Evolutionary conservation across 2,329 filamentous ascomycete species (phyloP).

Genomic region (Colletotrichum orchidophilum): DNA sequence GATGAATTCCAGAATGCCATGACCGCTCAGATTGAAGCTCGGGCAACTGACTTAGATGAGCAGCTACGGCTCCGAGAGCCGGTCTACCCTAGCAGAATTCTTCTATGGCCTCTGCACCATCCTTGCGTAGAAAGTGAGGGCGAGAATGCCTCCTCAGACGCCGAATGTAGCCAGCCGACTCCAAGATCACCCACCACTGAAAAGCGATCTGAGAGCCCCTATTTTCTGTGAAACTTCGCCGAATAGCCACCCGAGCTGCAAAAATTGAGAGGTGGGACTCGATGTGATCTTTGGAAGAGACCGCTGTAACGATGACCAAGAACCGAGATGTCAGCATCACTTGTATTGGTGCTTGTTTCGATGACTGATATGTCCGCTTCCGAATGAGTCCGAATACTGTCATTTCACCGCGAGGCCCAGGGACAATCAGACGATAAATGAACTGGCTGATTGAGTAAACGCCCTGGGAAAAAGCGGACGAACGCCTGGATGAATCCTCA

Average conservation of each 20-base stretch:
- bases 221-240: neutral
- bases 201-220: neutral
- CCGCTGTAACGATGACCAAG: neutral
- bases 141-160: neutral
- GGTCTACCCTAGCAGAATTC: neutral
- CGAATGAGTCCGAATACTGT: neutral
- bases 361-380: too few species aligned
- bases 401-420: neutral
- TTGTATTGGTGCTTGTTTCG: too few species aligned
- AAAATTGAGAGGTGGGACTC: neutral
- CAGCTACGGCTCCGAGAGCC: neutral
- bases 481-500: neutral
- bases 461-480: neutral
- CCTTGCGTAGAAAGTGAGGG: neutral
- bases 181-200: neutral
- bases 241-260: neutral
- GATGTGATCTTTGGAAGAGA: neutral
- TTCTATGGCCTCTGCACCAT: constrained; percentile 12
- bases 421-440: neutral
- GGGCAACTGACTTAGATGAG: neutral
- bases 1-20: neutral
- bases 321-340: neutral
- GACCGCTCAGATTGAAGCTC: neutral
- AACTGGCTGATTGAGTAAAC: neutral
- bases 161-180: neutral